Percentiles rank a stretch among this genome's conserved stretches.
phyloP scores from a whole-genome alignment of 2,329 filamentous ascomycete genomes.

The Raffaelea ambrosiae region DNA sequence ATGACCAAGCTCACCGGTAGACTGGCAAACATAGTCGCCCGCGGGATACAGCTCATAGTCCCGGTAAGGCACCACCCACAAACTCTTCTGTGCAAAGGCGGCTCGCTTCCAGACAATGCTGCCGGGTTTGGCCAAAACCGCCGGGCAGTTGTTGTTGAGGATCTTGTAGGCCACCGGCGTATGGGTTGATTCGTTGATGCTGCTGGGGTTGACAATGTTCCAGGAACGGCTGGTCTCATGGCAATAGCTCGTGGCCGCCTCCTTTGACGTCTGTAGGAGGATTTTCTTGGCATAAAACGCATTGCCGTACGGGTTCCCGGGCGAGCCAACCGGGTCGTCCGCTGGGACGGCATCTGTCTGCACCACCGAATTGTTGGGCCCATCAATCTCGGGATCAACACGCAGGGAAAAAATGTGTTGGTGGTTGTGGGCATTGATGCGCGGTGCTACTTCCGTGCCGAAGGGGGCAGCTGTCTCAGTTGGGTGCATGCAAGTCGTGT shows the following conservation, averaged over 20 bases:
- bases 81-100: slow-evolving; percentile 75
- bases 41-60: slow-evolving; percentile 80
- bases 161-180: slow-evolving; percentile 86
- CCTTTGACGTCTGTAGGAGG: slow-evolving; percentile 61
- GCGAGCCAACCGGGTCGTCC: slow-evolving; percentile 66
- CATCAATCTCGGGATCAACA: slow-evolving; percentile 75
- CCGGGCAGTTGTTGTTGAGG: slow-evolving; percentile 74
- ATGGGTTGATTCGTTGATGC: slow-evolving; percentile 74
- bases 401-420: slow-evolving; percentile 90
- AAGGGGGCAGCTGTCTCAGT: slow-evolving; percentile 77
- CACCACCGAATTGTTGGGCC: slow-evolving; percentile 72
- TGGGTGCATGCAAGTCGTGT: slow-evolving; percentile 75
- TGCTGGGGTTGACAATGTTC: slow-evolving; percentile 80
- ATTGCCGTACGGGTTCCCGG: slow-evolving; percentile 82
- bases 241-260: slow-evolving; percentile 72
- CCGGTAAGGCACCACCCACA: slow-evolving; percentile 78
- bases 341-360: slow-evolving; percentile 68
- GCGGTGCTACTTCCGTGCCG: slow-evolving; percentile 86
- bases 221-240: slow-evolving; percentile 72
- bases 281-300: slow-evolving; percentile 83
- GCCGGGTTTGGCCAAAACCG: slow-evolving; percentile 69
- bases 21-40: slow-evolving; percentile 80
- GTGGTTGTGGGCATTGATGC: slow-evolving; percentile 92
- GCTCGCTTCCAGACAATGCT: slow-evolving; percentile 87
- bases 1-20: slow-evolving; percentile 71